Evolutionary conservation across 2,329 filamentous ascomycete genomes (phyloP), one percentile per base, ranked within the genome.

Genomic region (Verruconis gallopava): DNA sequence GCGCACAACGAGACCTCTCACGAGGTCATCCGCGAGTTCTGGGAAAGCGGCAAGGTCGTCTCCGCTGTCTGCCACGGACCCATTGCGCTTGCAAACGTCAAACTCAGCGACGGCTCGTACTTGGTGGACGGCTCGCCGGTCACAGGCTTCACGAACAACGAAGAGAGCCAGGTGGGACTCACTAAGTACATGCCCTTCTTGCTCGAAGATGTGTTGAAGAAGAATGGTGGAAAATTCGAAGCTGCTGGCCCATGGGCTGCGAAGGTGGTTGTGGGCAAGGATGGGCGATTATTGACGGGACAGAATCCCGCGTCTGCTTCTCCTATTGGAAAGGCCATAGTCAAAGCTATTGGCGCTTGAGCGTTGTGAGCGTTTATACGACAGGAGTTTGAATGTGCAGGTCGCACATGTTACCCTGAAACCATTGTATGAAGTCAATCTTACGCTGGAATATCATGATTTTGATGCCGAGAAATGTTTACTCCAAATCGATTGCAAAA

Each of bases 11-110:
- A 61, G 15, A 63, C 65, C n/a, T 77, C 72, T 19, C 71, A 75
- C 49, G 61, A 68, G 47, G 60, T 84, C 25, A 74, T 79, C 51
- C 61, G 65, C 46, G 75, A 81, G 55, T 81, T 84, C 55, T 71
- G 68, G 51, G 61, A 64, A 30, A 66, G 68, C 3, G 72, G 69
- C 47, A 81, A 81, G 65, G 65, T 75, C 42, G 69, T 83, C 12
- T 64, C 73, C 0, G 75, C 79, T 3, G 77, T 84, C 36, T 83
- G 79, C 64, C 79, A 84, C 59, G 79, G 77, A 4, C 75, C 79
- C 2, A 72, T 72, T 3, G 79, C 71, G 11, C 64, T 84, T 13
- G 65, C 69, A 38, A 69, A 77, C 49, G 77, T 73, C 25, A 72
- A 68, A 51, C 52, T 67, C 15, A 48, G 60, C 4, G 62, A 68